Conservation (phyloP, 2,329 filamentous ascomycete species). For the Colletotrichum coccodes region DNA sequence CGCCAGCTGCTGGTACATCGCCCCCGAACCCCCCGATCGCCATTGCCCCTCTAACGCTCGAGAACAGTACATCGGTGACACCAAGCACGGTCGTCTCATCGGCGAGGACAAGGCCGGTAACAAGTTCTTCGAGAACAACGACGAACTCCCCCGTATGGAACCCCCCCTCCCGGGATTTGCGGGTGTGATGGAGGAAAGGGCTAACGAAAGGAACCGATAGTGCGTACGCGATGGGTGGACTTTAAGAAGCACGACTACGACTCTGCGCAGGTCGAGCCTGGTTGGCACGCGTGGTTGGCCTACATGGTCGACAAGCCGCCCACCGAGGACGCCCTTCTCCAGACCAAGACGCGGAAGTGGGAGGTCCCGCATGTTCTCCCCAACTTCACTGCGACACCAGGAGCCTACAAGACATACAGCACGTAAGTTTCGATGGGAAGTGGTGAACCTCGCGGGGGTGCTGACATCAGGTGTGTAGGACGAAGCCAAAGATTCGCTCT, state of each 20-base stretch:
- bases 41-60: slow-evolving; percentile 26
- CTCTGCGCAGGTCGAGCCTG: slow-evolving; percentile 87
- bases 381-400: slow-evolving; percentile 79
- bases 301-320: slow-evolving; percentile 93
- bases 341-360: slow-evolving; percentile 76
- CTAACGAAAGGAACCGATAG: slow-evolving; percentile 53
- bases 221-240: slow-evolving; percentile 97
- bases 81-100: slow-evolving; percentile 89
- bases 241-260: slow-evolving; percentile 91
- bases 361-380: slow-evolving; percentile 77
- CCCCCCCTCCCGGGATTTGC: slow-evolving; percentile 16
- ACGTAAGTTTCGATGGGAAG: slow-evolving; percentile 74
- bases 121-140: slow-evolving; percentile 96
- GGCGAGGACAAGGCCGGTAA: slow-evolving; percentile 92
- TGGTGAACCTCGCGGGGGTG: not conserved
- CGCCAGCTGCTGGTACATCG: slow-evolving; percentile 92
- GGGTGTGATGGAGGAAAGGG: not conserved
- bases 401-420: slow-evolving; percentile 91
- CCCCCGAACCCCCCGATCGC: slow-evolving; percentile 33
- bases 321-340: slow-evolving; percentile 76
- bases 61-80: slow-evolving; percentile 79
- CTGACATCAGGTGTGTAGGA: slow-evolving; percentile 45
- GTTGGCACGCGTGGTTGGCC: slow-evolving; percentile 98
- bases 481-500: slow-evolving; percentile 62
- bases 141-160: slow-evolving; percentile 86